These are phyloP conservation scores for Mortierella antarctica DNA, from an alignment of 192 early-diverging fungal species.

Conservation along the genomic window DNA sequence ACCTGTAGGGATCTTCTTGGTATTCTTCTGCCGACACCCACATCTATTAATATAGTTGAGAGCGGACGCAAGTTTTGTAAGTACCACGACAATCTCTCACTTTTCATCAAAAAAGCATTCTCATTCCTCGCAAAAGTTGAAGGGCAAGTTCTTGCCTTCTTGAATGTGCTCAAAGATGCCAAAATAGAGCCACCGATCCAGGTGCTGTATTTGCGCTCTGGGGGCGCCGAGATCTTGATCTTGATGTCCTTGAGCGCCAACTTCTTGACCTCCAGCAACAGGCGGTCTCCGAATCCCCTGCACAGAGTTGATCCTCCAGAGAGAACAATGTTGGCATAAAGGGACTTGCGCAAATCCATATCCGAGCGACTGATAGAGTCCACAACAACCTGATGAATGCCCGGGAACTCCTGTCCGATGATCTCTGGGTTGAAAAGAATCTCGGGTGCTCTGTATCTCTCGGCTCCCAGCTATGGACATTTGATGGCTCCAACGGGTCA, in stretches of 20 bases:
- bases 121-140: too few species aligned
- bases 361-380: constrained; percentile 95
- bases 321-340: constrained; percentile 92
- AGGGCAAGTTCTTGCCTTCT: constrained; percentile 66
- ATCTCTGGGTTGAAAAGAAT: constrained; percentile 96
- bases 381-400: constrained; percentile 93
- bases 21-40: constrained; percentile 99
- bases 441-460: constrained; percentile 95
- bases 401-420: constrained; percentile 92
- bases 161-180: constrained; percentile 96
- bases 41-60: constrained; percentile 66
- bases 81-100: too few species aligned
- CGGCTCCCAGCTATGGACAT: constrained; percentile 75
- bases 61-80: too few species aligned
- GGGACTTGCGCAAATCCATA: constrained; percentile 89
- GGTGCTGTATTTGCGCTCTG: constrained; percentile 97
- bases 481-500: not conserved
- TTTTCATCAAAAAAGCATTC: too few species aligned
- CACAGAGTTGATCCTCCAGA: constrained; percentile 97
- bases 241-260: constrained; percentile 93
- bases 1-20: constrained; percentile 93
- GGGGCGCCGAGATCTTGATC: constrained; percentile 97
- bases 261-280: constrained; percentile 91
- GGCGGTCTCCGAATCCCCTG: constrained; percentile 91
- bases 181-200: constrained; percentile 99